Base-by-base conservation (phyloP, 345 rosid species). In the Eucalyptus sideroxylon region DNA sequence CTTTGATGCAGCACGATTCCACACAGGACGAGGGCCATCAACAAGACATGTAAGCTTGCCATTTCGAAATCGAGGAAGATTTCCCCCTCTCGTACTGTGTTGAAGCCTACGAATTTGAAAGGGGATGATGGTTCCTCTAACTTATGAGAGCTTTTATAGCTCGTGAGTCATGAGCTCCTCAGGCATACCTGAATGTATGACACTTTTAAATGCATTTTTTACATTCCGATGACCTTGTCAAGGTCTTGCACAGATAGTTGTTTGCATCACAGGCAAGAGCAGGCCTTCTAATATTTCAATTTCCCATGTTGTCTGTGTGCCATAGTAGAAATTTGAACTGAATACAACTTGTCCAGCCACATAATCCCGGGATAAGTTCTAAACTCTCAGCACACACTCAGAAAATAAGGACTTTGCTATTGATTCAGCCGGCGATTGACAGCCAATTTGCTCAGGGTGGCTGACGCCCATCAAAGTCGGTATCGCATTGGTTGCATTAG, bases 1-100 rank as follows among this genome's bases (percentile, higher is more conserved):
- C 69, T 89, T 42, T 88, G 94, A 93, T 91, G 85, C 31, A 93
- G 89, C 89, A 87, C 92, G 37, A 94, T 81, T 85, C 92, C 88
- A 37, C 91, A 62, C 30, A 92, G 65, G 51, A 92, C 80, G 23
- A 95, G 89, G 50, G 89, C 89, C 51, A 91, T 87, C 82, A 94
- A 51, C 30, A 92, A 65, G 86, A 88, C 45, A 87, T 42, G 87
- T 27, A 88, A 86, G 88, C 88, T 51, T 5, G 90, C 94, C 99
- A 96, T 96, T 69, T 89, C 87, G 42, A 91, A 34, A 83, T 87
- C 53, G 86, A 69, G 44, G 56, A 77, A 40, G 83, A 40, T 77
- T 77, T 77, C 16, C 24, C 30, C 9, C 85, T 6, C 27, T 21
- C 6, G 47, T 40, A 1, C 47, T 40, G 85, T 77, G 47, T 34